Base-by-base conservation (phyloP, 116 monocot species). In the Dioscorea cayenensis region DNA sequence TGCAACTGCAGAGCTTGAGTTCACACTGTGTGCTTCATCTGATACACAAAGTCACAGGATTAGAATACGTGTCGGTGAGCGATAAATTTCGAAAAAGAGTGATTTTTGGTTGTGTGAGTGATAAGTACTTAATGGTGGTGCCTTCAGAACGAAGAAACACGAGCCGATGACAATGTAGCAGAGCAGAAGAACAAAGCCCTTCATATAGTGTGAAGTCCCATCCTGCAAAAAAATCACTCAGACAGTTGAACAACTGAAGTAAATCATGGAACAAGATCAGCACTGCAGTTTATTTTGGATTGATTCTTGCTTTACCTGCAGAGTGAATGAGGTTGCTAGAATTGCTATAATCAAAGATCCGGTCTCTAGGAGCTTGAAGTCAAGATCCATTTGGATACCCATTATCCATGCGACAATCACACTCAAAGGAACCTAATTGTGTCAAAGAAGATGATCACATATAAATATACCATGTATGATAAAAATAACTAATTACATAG, bases 141-240 rank as follows among this genome's bases (percentile, higher is more conserved):
- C 55, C 63, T 77, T 60, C 13, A 76, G 76, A 12, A 87, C 77
- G 43, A 85, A 94, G 71, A 94, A 90, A 66, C 90, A 85, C 55
- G 83, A 79, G 8, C 81, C 83, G 6, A 94, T 87, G 51, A 79
- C 84, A 52, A 84, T 14, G 74, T 94, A 94, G 60, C 77, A 80
- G 22, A 90, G 84, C 7, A 89, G 66, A 21, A 89, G 87, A 71
- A 87, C 68, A 28, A 83, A 36, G 59, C 93, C 93, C 65, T 94
- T 94, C 64, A 94, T 43, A 73, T 90, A 94, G 63, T 94, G 94
- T 55, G 87, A 94, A 60, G 79, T 85, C 25, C 87, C 85, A 83
- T 94, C 94, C 94, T 90, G 51, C 51, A 51, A 51, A 51, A 51
- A 11, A 51, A 51, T 4, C 3, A 51, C 17, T 2, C 51, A 51